phyloP scores from a whole-genome alignment of 2,329 filamentous ascomycete species.

The Plectosphaerella sp. region DNA sequence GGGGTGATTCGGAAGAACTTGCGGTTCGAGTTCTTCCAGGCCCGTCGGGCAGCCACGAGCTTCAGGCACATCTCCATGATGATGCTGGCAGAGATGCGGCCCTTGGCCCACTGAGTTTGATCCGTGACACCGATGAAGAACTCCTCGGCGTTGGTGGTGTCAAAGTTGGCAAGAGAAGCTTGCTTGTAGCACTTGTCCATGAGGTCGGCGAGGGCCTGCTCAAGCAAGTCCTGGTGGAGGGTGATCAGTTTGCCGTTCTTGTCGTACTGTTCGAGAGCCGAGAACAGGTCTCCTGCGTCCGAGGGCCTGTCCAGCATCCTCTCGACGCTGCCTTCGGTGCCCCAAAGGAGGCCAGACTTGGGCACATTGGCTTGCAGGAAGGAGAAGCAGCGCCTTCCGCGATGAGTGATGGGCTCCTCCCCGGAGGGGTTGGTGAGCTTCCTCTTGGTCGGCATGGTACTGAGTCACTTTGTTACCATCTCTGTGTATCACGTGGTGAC shows the following conservation, averaged over 20 bases:
- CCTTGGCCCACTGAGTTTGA: not conserved
- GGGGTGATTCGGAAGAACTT: not conserved
- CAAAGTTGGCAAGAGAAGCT: not conserved
- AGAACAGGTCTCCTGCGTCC: not conserved
- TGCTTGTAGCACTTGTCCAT: not conserved
- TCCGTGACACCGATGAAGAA: not conserved
- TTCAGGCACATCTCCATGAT: not conserved
- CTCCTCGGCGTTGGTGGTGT: not conserved
- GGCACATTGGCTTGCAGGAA: not conserved
- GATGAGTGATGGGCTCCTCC: not conserved
- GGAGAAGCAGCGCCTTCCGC: not conserved
- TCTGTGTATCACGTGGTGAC: too few species aligned
- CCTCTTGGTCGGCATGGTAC: not conserved
- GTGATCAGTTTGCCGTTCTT: not conserved
- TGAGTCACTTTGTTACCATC: too few species aligned
- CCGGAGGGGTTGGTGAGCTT: not conserved
- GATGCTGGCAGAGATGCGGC: not conserved
- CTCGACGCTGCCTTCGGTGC: not conserved
- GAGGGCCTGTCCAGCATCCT: not conserved
- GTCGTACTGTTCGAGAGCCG: not conserved
- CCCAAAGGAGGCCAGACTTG: not conserved
- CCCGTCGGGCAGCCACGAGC: not conserved
- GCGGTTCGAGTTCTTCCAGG: not conserved
- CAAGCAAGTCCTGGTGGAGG: not conserved
- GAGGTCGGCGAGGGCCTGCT: not conserved